Base-by-base conservation (phyloP, 345 rosid species). In the Mallotus nudiflorus region DNA sequence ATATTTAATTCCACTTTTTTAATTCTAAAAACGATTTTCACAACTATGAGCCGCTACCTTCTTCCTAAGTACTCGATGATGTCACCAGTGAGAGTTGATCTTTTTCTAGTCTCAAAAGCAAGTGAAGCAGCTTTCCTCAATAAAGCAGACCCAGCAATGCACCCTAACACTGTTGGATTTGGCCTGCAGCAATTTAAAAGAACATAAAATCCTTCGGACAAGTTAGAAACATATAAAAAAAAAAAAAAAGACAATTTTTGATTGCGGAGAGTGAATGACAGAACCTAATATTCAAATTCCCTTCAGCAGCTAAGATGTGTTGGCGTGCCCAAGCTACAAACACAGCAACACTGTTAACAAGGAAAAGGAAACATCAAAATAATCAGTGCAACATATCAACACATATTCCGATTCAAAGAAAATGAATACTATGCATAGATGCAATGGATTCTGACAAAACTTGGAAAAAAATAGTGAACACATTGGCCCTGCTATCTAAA, bases 311-410 rank as follows among this genome's bases (percentile, higher is more conserved):
- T 27, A 24, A 31, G 33, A 71, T 68, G 12, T 22, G 80, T 53
- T 82, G 88, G n/a, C 81, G 81, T 15, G 97, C 97, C 97, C 99
- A 95, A 28, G 96, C 88, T 39, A 89, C 31, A 79, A 90, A 92
- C 70, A 95, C 96, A 1, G 96, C 93, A 33, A 95, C 96, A 70
- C 97, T 92, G 84, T 45, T 35, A 65, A 10, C 65, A 65, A 40
- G 19, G 11, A 51, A 48, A 50, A 48, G 12, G 57, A 39, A n/a
- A 28, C 40, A 50, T 22, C 8, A 14, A 55, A 16, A 52, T 22
- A 46, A 1, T 56, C 24, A 29, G 3, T 3, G 1, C 9, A 53
- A 49, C 19, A 9, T 24, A 16, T 64, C 22, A 28, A 16, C 3
- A 20, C 49, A 52, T 3, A 50, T 22, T 66, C 37, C 52, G n/a